Evolutionary conservation across 2,329 filamentous ascomycete genomes (phyloP).

Genomic region (Penicillium vulpinum): DNA sequence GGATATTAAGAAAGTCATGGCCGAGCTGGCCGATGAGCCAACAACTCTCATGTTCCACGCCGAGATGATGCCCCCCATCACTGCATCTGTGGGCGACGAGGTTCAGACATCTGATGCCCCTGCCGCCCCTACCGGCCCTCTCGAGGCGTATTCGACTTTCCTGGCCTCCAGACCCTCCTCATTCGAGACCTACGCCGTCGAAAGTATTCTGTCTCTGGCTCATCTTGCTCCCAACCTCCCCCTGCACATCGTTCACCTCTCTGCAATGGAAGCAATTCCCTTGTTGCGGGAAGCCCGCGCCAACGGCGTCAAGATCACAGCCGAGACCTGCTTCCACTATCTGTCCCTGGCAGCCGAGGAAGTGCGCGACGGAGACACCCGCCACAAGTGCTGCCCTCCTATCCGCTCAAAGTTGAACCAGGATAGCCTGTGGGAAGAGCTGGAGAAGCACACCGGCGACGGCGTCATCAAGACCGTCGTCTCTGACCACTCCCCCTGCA

Average conservation of each 20-base stretch:
- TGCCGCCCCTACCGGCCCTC: constrained; percentile 67
- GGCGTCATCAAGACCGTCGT: constrained; percentile 90
- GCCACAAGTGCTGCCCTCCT: constrained; percentile 93
- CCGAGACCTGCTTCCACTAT: constrained; percentile 96
- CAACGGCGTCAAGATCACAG: constrained; percentile 79
- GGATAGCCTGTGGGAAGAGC: constrained; percentile 82
- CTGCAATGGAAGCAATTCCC: constrained; percentile 83
- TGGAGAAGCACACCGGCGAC: constrained; percentile 59
- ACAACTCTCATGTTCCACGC: constrained; percentile 99
- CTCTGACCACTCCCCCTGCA: constrained; percentile 94
- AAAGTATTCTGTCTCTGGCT: constrained; percentile 79
- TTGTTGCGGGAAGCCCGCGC: constrained; percentile 72
- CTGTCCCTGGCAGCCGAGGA: constrained; percentile 79
- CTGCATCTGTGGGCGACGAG: constrained; percentile 75
- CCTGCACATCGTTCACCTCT: constrained; percentile 91
- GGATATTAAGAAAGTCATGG: constrained; percentile 80
- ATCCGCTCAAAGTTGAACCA: constrained; percentile 81
- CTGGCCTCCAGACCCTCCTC: constrained; percentile 83
- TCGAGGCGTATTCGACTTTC: constrained; percentile 84
- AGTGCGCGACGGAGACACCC: constrained; percentile 79
- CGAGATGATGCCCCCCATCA: constrained; percentile 91
- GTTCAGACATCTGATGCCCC: constrained; percentile 70
- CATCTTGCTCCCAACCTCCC: constrained; percentile 77
- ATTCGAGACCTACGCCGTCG: constrained; percentile 89
- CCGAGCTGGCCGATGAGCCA: constrained; percentile 72